A percentile compares a stretch with the other conserved stretches of the same genome.
Evolutionary conservation across 1,284 basidiomycete genomes (phyloP).

Genomic region (Ustilago tritici): DNA sequence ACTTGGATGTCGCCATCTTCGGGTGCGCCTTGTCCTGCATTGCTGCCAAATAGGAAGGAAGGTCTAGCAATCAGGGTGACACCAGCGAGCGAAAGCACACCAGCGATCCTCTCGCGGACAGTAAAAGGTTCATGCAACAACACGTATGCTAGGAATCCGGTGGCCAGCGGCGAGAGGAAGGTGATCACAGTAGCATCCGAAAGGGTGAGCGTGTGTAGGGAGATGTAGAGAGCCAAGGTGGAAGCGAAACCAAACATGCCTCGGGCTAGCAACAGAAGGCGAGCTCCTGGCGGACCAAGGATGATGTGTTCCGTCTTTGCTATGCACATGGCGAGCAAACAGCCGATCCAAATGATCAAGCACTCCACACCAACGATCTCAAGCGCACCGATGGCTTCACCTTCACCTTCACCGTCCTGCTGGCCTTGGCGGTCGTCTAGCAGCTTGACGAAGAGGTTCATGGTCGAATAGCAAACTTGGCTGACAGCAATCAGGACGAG

Average conservation of each 20-base stretch:
- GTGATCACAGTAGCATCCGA: conserved; percentile 82
- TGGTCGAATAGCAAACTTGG: conserved; percentile 66
- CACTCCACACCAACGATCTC: conserved; percentile 74
- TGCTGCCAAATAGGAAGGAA: conserved; percentile 44
- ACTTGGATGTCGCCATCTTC: conserved; percentile 38
- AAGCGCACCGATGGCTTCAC: conserved; percentile 40
- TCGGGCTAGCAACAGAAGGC: conserved; percentile 74
- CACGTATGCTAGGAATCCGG: conserved; percentile 77
- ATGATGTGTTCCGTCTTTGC: conserved; percentile 77
- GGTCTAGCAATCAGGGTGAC: conserved; percentile 74
- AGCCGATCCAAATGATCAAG: conserved; percentile 71
- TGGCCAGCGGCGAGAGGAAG: conserved; percentile 79
- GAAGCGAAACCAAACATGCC: conserved; percentile 77
- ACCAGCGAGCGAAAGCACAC: conserved; percentile 76
- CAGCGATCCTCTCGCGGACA: conserved; percentile 76
- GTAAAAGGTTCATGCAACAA: conserved; percentile 78
- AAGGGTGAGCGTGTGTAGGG: conserved; percentile 77
- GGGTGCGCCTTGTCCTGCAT: conserved; percentile 30
- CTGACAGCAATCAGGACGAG: conserved; percentile 48
- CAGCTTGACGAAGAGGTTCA: conserved; percentile 77
- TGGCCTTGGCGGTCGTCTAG: conserved; percentile 67
- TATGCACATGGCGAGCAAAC: conserved; percentile 56
- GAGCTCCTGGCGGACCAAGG: conserved; percentile 78
- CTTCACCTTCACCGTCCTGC: conserved; percentile 5
- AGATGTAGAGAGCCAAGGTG: conserved; percentile 76